Conservation (phyloP, 169 alveolate genomes). For the Cryptosporidium parvum region DNA sequence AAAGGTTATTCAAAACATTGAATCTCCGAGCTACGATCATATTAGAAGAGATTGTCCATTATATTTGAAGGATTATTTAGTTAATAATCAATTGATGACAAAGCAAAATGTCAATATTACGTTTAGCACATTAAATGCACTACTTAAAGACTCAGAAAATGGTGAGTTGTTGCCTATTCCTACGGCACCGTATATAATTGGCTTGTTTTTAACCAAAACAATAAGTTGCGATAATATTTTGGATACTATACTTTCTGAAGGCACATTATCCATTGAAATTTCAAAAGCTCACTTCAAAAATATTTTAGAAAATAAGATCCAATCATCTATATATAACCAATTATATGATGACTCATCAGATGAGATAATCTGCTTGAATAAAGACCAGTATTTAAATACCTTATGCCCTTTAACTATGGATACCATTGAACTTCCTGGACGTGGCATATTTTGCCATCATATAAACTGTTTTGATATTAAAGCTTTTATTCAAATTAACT, state of each 20-base stretch:
- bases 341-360: constrained; percentile 32
- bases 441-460: constrained; percentile 91
- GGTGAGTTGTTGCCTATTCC: constrained; percentile 30
- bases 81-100: not conserved
- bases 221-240: constrained; percentile 22
- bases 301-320: constrained; percentile 25
- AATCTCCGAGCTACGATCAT: constrained; percentile 73
- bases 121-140: constrained; percentile 65
- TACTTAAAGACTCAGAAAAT: not conserved
- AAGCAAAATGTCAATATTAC: constrained; percentile 35
- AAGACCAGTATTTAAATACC: constrained; percentile 36
- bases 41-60: constrained; percentile 67
- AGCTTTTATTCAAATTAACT: constrained; percentile 88
- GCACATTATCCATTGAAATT: constrained; percentile 14
- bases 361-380: constrained; percentile 66
- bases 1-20: constrained; percentile 46
- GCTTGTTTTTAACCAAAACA: constrained; percentile 30
- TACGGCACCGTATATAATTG: constrained; percentile 73
- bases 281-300: constrained; percentile 29
- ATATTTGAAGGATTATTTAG: constrained; percentile 23
- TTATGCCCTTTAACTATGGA: constrained; percentile 78
- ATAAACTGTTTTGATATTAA: constrained; percentile 92
- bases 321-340: not conserved
- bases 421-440: constrained; percentile 87
- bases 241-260: constrained; percentile 22